These are phyloP conservation scores for Skeletonema tropicum DNA, from an alignment of 108 stramenopile genomes.

Conservation along the genomic window DNA sequence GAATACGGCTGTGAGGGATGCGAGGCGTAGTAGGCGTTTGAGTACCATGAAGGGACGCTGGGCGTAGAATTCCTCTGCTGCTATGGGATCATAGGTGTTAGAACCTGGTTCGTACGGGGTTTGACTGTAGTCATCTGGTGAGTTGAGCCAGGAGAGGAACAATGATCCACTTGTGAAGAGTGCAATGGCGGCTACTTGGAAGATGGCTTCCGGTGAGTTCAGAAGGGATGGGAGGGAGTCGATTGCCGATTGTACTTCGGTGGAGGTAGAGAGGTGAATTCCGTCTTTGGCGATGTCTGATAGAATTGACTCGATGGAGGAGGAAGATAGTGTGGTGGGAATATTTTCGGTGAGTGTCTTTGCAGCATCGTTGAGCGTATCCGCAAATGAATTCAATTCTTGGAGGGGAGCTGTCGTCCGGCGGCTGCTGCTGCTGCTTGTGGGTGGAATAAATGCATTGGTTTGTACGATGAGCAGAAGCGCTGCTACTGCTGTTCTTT, in stretches of 20 bases:
- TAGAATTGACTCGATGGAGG: not conserved
- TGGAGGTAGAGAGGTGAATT: not conserved
- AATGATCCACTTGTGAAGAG: not conserved
- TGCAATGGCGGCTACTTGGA: not conserved
- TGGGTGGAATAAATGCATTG: not conserved
- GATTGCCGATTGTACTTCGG: not conserved
- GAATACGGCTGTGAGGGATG: conserved; percentile 62
- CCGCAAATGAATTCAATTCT: not conserved
- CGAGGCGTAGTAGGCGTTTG: conserved; percentile 62
- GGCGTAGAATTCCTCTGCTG: conserved; percentile 61
- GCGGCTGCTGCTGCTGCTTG: not conserved
- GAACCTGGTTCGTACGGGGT: conserved; percentile 67
- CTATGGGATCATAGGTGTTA: conserved; percentile 59
- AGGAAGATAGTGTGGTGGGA: not conserved
- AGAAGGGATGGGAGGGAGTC: conserved; percentile 1
- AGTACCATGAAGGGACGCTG: conserved; percentile 56
- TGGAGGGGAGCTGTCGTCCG: not conserved
- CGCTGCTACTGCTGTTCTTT: not conserved
- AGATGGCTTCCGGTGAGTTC: not conserved
- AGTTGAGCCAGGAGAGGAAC: conserved; percentile 13
- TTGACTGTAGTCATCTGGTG: conserved; percentile 53
- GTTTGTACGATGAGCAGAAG: not conserved
- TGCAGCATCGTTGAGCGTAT: not conserved
- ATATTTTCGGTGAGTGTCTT: not conserved
- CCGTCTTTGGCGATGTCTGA: not conserved